Evolutionary conservation across 331 rosid species (phyloP).

Genomic region (Dryas integrifolia): DNA sequence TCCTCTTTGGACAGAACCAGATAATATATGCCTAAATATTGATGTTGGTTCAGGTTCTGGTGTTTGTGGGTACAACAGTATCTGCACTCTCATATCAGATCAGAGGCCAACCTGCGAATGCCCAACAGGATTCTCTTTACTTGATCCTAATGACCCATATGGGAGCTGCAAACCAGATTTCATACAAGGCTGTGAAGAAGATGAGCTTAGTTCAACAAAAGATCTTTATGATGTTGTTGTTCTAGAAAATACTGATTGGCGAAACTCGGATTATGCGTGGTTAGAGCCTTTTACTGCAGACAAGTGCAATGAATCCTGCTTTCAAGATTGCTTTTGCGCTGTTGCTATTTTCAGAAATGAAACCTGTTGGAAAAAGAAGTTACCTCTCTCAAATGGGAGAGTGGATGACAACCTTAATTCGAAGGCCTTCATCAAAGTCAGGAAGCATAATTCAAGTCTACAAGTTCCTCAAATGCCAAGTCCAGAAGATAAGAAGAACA

Average conservation of each 20-base stretch:
- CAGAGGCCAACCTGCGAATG: constrained; percentile 39
- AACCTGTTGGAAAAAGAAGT: constrained; percentile 53
- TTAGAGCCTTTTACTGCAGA: constrained; percentile 33
- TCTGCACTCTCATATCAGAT: constrained; percentile 24
- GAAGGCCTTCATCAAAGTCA: constrained; percentile 42
- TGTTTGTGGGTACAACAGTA: constrained; percentile 50
- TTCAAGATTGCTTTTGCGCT: constrained; percentile 48
- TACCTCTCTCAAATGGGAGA: constrained; percentile 56
- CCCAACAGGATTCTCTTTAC: constrained; percentile 27
- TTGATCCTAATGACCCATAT: constrained; percentile 36
- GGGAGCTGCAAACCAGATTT: constrained; percentile 46
- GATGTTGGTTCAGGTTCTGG: rapidly evolving
- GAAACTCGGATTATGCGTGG: constrained; percentile 28
- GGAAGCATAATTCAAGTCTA: constrained; percentile 26
- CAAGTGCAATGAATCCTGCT: constrained; percentile 37
- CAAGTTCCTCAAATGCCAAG: background rate
- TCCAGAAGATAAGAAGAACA: constrained; percentile 7
- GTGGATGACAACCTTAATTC: constrained; percentile 26
- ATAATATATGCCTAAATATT: constrained; percentile 11
- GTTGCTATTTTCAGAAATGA: constrained; percentile 45
- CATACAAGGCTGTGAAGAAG: constrained; percentile 41
- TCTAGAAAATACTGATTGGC: constrained; percentile 43
- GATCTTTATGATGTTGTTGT: constrained; percentile 29
- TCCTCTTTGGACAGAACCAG: constrained; percentile 26
- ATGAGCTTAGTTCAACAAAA: constrained; percentile 18